Percentiles rank a stretch among this genome's conserved stretches.
Evolutionary conservation across 2,329 filamentous ascomycete genomes (phyloP).

Genomic region (Zymoseptoria brevis): DNA sequence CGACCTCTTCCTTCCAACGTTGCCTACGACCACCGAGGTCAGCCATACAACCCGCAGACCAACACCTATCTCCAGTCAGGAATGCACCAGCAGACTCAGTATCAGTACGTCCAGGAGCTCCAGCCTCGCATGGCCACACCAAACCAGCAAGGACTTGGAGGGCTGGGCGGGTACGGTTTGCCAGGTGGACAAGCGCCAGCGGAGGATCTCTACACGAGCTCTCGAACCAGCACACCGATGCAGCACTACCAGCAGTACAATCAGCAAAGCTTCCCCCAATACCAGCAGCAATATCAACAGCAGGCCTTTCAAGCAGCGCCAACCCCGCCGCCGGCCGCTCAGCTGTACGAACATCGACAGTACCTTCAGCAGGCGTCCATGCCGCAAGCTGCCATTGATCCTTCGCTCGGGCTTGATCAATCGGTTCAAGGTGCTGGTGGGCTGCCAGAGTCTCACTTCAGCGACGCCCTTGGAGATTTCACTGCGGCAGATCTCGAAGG

Average conservation of each 20-base stretch:
- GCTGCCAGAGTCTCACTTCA: conserved; percentile 21
- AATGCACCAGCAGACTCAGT: conserved; percentile 16
- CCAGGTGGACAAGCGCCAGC: conserved; percentile 21
- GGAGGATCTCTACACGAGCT: conserved; percentile 24
- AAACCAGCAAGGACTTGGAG: neutral
- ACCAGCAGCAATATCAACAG: conserved; percentile 16
- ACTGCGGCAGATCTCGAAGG: conserved; percentile 17
- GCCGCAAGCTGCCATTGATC: conserved; percentile 26
- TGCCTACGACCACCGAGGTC: conserved; percentile 22
- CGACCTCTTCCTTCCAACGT: conserved; percentile 25
- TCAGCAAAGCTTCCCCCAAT: conserved; percentile 20
- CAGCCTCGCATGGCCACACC: conserved; percentile 23
- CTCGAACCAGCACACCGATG: conserved; percentile 24
- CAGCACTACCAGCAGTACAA: conserved; percentile 23
- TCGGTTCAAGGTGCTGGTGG: neutral
- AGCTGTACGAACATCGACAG: conserved; percentile 26
- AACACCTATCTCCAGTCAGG: conserved; percentile 19
- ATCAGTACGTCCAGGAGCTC: conserved; percentile 23
- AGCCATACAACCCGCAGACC: conserved; percentile 23
- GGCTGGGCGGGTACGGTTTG: conserved; percentile 26
- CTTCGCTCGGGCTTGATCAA: conserved; percentile 3
- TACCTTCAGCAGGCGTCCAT: conserved; percentile 25
- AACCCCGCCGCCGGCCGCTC: conserved; percentile 15
- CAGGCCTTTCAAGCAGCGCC: conserved; percentile 12
- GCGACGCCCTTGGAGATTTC: conserved; percentile 17